A percentile compares a stretch with the other conserved stretches of the same genome.
Conservation (phyloP, 2,329 filamentous ascomycete species). For the Penicillium crustosum region DNA sequence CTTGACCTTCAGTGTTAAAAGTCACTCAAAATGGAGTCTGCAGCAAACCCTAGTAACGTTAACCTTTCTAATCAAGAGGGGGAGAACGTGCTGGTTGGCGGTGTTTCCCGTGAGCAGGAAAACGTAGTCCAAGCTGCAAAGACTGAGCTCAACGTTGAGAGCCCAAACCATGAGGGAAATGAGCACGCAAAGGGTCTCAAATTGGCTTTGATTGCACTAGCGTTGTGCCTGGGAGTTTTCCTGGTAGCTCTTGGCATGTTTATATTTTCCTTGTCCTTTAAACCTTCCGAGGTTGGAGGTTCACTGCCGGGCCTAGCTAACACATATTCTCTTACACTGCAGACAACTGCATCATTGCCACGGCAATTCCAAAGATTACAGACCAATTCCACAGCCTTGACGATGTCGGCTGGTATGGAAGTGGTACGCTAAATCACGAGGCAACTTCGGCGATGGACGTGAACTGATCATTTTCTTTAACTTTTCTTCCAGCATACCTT, state of each 20-base stretch:
- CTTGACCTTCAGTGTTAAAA: too few relatives aligned
- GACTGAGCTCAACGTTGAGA: not conserved
- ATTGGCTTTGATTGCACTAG: not conserved
- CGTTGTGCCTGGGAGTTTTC: not conserved
- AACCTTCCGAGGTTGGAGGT: not conserved
- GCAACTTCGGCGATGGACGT: not conserved
- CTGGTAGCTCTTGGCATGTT: slow-evolving; percentile 1
- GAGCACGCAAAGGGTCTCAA: not conserved
- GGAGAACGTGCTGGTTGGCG: not conserved
- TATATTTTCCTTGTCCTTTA: not conserved
- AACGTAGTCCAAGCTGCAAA: not conserved
- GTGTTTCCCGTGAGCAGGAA: not conserved
- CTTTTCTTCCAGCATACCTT: slow-evolving; percentile 32
- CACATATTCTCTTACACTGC: not conserved
- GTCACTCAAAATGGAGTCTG: not conserved
- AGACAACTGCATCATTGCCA: slow-evolving; percentile 7
- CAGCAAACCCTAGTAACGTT: not conserved
- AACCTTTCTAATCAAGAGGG: not conserved
- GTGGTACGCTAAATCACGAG: slow-evolving; percentile 19
- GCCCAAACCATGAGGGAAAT: not conserved
- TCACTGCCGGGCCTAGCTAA: not conserved
- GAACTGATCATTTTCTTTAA: not conserved
- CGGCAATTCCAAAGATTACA: slow-evolving; percentile 19
- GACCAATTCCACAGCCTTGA: slow-evolving; percentile 31
- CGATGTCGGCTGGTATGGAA: slow-evolving; percentile 65